A percentile compares a stretch with the other conserved stretches of the same genome.
Evolutionary conservation across 192 early-diverging fungal species (phyloP).

Genomic region (Anaeromyces robustus): DNA sequence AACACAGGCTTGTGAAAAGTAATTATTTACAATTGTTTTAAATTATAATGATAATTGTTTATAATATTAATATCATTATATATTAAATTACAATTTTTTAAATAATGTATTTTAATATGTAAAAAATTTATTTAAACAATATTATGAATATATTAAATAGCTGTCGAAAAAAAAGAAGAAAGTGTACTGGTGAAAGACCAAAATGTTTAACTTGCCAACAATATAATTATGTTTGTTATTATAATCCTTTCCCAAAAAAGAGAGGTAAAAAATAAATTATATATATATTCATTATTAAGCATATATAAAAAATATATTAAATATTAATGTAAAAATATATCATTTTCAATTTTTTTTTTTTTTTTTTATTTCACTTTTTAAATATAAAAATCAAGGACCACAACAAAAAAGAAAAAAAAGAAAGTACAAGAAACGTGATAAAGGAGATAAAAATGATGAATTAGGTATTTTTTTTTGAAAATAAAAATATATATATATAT

Average conservation of each 20-base stretch:
- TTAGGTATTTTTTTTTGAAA: neutral
- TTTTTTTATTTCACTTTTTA: too few relatives aligned
- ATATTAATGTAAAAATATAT: too few relatives aligned
- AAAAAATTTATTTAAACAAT: too few relatives aligned
- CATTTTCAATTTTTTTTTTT: too few relatives aligned
- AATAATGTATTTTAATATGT: too few relatives aligned
- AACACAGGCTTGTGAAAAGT: neutral
- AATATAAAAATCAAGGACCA: neutral
- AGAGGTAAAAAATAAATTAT: neutral
- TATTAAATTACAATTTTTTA: too few relatives aligned
- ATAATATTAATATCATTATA: too few relatives aligned
- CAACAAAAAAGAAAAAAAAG: neutral
- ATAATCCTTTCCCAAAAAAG: neutral
- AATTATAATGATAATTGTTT: too few relatives aligned
- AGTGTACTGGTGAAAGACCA: neutral
- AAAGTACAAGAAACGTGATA: neutral
- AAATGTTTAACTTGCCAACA: neutral
- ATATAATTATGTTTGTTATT: neutral
- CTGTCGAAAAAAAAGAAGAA: neutral
- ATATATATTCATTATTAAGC: neutral
- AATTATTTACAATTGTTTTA: too few relatives aligned
- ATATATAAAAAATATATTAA: too few relatives aligned
- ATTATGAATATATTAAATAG: too few relatives aligned
- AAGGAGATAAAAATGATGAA: neutral
- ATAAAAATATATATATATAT: too few relatives aligned